Evolutionary conservation across 768 basidiomycete genomes (phyloP), one percentile per base, ranked within the genome.

Genomic region (Plicaturopsis crispa): DNA sequence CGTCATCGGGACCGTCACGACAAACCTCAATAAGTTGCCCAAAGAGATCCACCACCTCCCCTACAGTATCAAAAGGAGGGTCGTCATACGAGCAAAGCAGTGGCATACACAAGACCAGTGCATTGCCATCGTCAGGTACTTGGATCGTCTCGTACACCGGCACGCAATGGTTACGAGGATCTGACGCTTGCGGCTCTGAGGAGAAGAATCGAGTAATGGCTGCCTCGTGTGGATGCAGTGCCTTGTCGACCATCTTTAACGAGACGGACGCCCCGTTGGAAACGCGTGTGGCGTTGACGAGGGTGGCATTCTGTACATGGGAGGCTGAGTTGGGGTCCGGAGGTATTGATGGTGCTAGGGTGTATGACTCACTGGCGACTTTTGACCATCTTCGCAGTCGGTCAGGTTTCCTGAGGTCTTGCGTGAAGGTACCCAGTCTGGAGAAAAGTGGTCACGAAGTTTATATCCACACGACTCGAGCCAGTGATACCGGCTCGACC

Each of bases 91-190:
- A 13, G 1, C 33, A 19, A 1, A 51, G 43, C 6, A 46, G 31
- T 4, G 51, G 48, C 45, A 49, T 49, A 24, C 48, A 41, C 20
- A 51, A 21, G 28, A 41, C 10, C 35, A 31, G 7, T n/a, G 8
- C n/a, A 6, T 28, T 31, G 35, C 33, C 30, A 35, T 48, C 33
- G 12, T 33, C 26, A 14, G 41, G 37, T 7, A 46, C 11, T 14
- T 18, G 36, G 6, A 48, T 34, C 17, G 36, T 21, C 31, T 47
- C 48, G 12, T 48, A 39, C 8, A 53, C 31, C 5, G 33, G 48
- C 14, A 45, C 41, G 23, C 21, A 24, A 33, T 42, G 48, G 35
- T 53, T 52, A 13, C 39, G 24, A 5, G 38, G 37, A 33, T 53
- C 45, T 10, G 31, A 19, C 4, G 8, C 22, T 4, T 34, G 5